phyloP scores from a whole-genome alignment of 1,139 yeast species.

The Suhomyces yuchorum region DNA sequence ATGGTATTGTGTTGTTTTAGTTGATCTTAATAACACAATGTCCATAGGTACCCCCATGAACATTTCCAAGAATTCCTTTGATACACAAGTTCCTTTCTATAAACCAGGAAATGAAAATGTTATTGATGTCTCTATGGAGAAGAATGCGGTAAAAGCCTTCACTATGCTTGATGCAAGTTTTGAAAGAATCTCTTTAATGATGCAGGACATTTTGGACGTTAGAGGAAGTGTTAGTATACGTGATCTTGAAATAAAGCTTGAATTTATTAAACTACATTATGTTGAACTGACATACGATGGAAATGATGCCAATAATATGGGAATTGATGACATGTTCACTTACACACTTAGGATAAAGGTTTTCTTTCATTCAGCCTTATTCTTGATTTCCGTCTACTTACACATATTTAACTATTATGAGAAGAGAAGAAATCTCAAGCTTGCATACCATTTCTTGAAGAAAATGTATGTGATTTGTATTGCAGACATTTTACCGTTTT shows the following conservation, averaged over 20 bases:
- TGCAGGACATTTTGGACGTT: conserved; percentile 24
- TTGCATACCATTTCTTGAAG: conserved; percentile 39
- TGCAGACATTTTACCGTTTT: conserved; percentile 43
- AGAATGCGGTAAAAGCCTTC: conserved; percentile 18
- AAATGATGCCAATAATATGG: neutral
- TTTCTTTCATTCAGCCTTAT: conserved; percentile 17
- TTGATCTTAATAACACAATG: conserved; percentile 42
- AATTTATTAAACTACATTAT: conserved; percentile 21
- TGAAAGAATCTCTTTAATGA: conserved; percentile 21
- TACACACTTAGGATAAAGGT: conserved; percentile 14
- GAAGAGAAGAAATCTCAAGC: conserved; percentile 23
- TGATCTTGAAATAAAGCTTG: conserved; percentile 22
- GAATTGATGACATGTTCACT: conserved; percentile 6
- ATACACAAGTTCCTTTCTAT: conserved; percentile 33
- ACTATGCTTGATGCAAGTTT: conserved; percentile 21
- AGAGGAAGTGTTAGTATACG: conserved; percentile 23
- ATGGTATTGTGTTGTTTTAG: conserved; percentile 34
- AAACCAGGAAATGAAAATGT: conserved; percentile 36
- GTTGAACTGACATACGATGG: conserved; percentile 12
- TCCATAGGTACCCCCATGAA: conserved; percentile 41
- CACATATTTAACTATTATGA: conserved; percentile 48
- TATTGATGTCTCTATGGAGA: conserved; percentile 30
- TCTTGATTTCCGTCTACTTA: conserved; percentile 38
- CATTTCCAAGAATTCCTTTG: conserved; percentile 32
- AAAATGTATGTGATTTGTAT: conserved; percentile 33